Evolutionary conservation across 2,329 filamentous ascomycete species (phyloP), one percentile per base, ranked within the genome.

Genomic region (Penicillium hesseltinei): DNA sequence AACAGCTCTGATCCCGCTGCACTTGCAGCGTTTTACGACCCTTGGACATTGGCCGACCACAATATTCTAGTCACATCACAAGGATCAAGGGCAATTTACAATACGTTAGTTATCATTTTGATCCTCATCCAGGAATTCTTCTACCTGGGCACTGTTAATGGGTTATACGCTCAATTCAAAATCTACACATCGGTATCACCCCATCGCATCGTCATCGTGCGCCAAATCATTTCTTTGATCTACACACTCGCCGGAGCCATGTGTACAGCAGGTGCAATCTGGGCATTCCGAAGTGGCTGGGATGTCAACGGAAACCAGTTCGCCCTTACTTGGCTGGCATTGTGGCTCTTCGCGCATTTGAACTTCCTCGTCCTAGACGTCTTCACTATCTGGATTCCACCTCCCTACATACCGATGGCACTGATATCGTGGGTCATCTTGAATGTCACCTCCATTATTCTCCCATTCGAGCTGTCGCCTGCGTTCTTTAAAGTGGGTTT

Each of bases 81-180:
- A 58, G 77, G 77, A 3, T 71, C 76, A 1, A 66, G 76, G 2
- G 63, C 77, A 0, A 69, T 80, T 51, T 78, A 79, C 65, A 81
- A 80, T 60, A 80, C 77, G 0, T 63, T 79, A 7, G 69, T 73
- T 4, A 73, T 80, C 51, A 75, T 79, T 46, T 69, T 81, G 33
- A 73, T 78, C n/a, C 63, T 81, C 11, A 73, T 81, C 35, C 75
- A 78, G 54, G 75, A 81, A 59, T 81, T 81, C 69, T 80, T 81
- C 70, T 81, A 75, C 60, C 66, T 81, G 13, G 72, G 77, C 29
- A 73, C 72, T 43, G 62, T 80, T 58, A 81, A 81, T 62, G 77
- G 76, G 15, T 67, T 80, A n/a, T 73, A 71, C 43, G 58, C 54
- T 4, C 64, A 73, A 44, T 76, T 75, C 60, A 68, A 73, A 6